Base-by-base conservation (phyloP, 139 green algal genomes). In the Mesostigma viride region DNA sequence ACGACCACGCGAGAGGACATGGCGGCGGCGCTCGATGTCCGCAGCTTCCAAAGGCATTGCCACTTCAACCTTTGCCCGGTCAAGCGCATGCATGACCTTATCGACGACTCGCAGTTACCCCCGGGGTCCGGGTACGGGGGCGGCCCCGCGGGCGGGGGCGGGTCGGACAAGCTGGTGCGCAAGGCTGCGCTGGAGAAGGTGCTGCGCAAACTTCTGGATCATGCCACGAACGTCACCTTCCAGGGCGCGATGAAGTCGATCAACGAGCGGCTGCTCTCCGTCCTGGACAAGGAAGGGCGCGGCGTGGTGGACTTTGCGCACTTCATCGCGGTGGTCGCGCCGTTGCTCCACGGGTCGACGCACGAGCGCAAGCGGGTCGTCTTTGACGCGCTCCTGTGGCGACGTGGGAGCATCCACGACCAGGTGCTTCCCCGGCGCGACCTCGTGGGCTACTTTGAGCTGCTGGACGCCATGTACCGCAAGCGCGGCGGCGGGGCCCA, bases 231-330 rank as follows among this genome's bases (percentile, higher is more conserved):
- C 6, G 59, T 70, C 36, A 62, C 59, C 26, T 86, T 88, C 73
- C 81, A 88, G 78, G 63, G 78, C 56, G 76, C 83, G 53, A 83
- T 86, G 71, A 73, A 69, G 56, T 75, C 71, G 22, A 58, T 87
- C 36, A 82, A 85, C 46, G 40, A 17, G 27, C 72, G 61, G 32
- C 46, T 78, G 53, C 56, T 84, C 60, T 64, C 67, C 3, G 47
- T 68, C 35, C 63, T 84, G n/a, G 79, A 83, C 35, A 60, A 24
- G 1, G n/a, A 58, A 24, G 35, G 53, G 17, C 58, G 14, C 33
- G 68, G 63, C 17, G 48, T 64, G 8, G 74, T 85, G 4, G 74
- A 86, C 60, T 48, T 85, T 2, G 79, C 40, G 14, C 58, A 78
- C 53, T 66, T 86, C 40, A 53, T 85, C 24, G 74, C 75, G 14